Percentiles rank a stretch among this genome's conserved stretches.
Evolutionary conservation across 2,329 filamentous ascomycete genomes (phyloP).

Genomic region (Phaeoacremonium minimum): DNA sequence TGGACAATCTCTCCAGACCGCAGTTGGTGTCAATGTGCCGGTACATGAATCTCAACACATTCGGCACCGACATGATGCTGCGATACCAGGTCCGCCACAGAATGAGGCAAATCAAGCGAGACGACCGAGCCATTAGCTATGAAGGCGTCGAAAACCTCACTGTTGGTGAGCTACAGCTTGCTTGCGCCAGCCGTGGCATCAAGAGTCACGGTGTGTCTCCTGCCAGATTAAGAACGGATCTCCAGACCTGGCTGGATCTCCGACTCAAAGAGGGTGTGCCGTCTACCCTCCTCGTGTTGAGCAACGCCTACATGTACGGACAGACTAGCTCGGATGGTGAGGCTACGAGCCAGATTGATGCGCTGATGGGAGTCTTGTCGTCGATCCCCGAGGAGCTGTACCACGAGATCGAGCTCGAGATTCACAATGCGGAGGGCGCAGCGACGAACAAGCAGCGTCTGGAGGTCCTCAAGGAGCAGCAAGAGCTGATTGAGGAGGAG

Average conservation of each 20-base stretch:
- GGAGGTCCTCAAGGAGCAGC: constrained; percentile 96
- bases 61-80: constrained; percentile 96
- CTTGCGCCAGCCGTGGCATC: constrained; percentile 86
- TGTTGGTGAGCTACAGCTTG: constrained; percentile 88
- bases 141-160: constrained; percentile 92
- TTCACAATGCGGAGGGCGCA: constrained; percentile 92
- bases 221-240: constrained; percentile 79
- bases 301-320: constrained; percentile 96
- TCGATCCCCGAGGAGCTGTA: constrained; percentile 97
- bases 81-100: constrained; percentile 95
- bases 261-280: constrained; percentile 93
- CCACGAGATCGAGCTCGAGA: constrained; percentile 98
- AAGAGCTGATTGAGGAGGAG: constrained; percentile 96
- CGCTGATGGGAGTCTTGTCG: constrained; percentile 84
- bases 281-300: constrained; percentile 89
- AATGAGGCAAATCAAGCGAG: constrained; percentile 98
- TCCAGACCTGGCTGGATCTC: constrained; percentile 91
- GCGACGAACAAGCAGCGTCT: constrained; percentile 99
- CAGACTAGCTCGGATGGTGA: constrained; percentile 68
- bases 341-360: constrained; percentile 85
- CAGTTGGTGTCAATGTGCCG: constrained; percentile 97
- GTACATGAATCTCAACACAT: constrained; percentile 96
- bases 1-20: constrained; percentile 93
- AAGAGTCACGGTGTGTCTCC: constrained; percentile 90
- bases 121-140: constrained; percentile 89